Evolutionary conservation across 768 basidiomycete species (phyloP).

Genomic region (Russula griseocarnosa): DNA sequence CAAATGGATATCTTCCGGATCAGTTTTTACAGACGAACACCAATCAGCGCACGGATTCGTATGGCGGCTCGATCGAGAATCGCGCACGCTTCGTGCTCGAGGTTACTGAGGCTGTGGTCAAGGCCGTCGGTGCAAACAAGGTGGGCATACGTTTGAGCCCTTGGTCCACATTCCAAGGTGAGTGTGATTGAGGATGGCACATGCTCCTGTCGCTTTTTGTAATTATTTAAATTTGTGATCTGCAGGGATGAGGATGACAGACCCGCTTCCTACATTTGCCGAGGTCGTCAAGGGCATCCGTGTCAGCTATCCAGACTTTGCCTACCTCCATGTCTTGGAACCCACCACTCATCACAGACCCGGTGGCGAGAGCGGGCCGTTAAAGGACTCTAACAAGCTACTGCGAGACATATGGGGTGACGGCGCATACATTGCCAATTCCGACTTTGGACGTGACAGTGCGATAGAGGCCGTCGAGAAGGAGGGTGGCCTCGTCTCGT

Average conservation of each 20-base stretch:
- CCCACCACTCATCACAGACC: slow-evolving; percentile 14
- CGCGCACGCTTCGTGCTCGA: slow-evolving; percentile 41
- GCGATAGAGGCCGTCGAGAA: slow-evolving; percentile 26
- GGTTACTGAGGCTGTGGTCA: slow-evolving; percentile 37
- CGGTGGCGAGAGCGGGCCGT: background rate
- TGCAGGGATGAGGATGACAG: slow-evolving; percentile 22
- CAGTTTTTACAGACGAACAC: slow-evolving; percentile 38
- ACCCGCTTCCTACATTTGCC: slow-evolving; percentile 33
- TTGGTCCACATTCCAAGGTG: slow-evolving; percentile 24
- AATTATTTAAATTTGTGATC: background rate
- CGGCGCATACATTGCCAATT: slow-evolving; percentile 29
- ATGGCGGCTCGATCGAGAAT: slow-evolving; percentile 47
- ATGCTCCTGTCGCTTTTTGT: background rate
- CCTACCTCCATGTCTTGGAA: slow-evolving; percentile 36
- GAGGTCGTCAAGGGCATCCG: slow-evolving; percentile 32
- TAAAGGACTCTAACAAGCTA: slow-evolving; percentile 27
- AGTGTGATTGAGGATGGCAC: too few relatives aligned
- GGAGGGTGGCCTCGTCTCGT: slow-evolving; percentile 19
- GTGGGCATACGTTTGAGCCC: slow-evolving; percentile 38
- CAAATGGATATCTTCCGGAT: slow-evolving; percentile 36
- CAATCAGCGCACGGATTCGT: slow-evolving; percentile 44
- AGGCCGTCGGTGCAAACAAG: slow-evolving; percentile 38
- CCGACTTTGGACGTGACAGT: slow-evolving; percentile 29
- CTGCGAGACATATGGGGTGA: slow-evolving; percentile 31
- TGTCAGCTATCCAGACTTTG: slow-evolving; percentile 19